Percentiles rank a stretch among this genome's conserved stretches.
Conservation (phyloP, 2,329 filamentous ascomycete genomes). For the Diplodia intermedia region DNA sequence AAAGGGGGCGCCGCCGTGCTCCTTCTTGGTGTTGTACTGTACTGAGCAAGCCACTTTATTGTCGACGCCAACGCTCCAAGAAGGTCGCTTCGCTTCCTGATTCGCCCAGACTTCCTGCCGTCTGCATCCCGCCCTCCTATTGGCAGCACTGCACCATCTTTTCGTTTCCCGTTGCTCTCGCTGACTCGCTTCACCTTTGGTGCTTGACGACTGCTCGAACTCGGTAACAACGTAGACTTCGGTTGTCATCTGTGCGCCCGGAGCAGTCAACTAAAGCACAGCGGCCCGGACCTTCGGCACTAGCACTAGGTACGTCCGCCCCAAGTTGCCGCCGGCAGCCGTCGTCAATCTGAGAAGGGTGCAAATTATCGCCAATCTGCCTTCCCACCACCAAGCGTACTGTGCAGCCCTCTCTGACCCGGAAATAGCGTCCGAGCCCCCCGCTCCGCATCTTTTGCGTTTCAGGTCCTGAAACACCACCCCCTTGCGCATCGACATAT, state of each 20-base stretch:
- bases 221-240: conserved; percentile 10
- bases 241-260: conserved; percentile 1
- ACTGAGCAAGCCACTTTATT: not conserved
- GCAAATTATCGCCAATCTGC: not conserved
- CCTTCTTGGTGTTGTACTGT: conserved; percentile 6
- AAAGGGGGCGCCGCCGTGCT: conserved; percentile 5
- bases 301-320: not conserved
- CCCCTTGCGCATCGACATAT: conserved; percentile 3
- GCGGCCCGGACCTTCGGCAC: conserved; percentile 14
- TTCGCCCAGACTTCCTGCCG: conserved; percentile 12
- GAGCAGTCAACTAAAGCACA: not conserved
- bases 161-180: not conserved
- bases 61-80: conserved; percentile 12
- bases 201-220: not conserved
- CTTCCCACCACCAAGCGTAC: not conserved
- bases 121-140: not conserved
- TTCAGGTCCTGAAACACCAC: not conserved
- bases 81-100: conserved; percentile 1
- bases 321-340: not conserved
- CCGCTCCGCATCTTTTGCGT: not conserved
- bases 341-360: not conserved
- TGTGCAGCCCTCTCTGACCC: conserved; percentile 1
- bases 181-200: conserved; percentile 7
- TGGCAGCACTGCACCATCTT: not conserved
- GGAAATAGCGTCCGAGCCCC: conserved; percentile 6